Conservation (phyloP, 179 eudicot genomes). For the Pouteria campechiana region DNA sequence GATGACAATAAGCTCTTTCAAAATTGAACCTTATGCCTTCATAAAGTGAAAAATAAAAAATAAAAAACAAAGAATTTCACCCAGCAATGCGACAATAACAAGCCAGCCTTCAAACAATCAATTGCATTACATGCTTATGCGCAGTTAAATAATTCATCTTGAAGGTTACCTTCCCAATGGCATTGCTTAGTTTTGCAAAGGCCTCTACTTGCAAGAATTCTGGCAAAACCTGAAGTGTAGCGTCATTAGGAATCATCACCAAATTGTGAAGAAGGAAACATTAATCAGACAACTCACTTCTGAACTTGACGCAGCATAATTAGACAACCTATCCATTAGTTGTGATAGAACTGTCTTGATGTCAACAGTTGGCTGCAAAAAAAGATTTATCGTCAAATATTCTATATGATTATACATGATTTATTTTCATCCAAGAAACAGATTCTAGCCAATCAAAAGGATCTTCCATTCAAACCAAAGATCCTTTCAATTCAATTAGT, state of each 20-base stretch:
- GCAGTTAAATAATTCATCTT: no score
- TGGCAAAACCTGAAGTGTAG: constrained; percentile 77
- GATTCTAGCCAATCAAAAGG: no score
- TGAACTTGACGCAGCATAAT: constrained; percentile 83
- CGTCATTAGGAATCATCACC: no score
- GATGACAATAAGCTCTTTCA: no score
- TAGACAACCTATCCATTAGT: constrained; percentile 92
- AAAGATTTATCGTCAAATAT: no score
- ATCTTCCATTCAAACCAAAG: no score
- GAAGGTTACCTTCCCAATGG: constrained; percentile 95
- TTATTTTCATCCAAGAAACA: no score
- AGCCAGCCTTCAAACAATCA: no score
- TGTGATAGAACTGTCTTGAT: constrained; percentile 77
- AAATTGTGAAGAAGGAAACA: constrained; percentile 8
- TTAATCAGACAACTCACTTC: constrained; percentile 52
- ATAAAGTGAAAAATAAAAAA: not conserved
- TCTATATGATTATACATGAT: no score
- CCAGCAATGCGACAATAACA: not conserved
- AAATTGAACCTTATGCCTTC: no score
- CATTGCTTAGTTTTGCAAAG: constrained; percentile 80
- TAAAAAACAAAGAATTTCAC: not conserved
- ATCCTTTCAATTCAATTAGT: no score
- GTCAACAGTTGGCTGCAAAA: constrained; percentile 84
- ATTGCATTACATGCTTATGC: no score
- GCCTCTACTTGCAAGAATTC: constrained; percentile 98